Conservation (phyloP, 202 grass and related monocot species). For the Schoenoplectus tabernaemontani region DNA sequence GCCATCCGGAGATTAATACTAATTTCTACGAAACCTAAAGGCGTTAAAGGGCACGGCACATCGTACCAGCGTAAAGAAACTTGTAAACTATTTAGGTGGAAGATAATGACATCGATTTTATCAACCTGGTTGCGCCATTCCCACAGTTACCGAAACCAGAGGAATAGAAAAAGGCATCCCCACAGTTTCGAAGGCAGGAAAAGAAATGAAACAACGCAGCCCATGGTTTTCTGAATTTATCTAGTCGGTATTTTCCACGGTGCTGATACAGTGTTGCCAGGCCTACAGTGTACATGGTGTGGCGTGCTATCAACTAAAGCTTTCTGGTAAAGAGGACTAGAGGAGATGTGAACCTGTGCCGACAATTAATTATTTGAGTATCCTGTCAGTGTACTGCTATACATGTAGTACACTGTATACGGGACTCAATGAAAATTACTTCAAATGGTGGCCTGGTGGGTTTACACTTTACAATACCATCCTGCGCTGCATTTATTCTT, state of each 20-base stretch:
- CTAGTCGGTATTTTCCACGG: not conserved
- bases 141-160: not conserved
- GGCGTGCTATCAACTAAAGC: not conserved
- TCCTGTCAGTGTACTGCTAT: not conserved
- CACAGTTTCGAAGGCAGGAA: not conserved
- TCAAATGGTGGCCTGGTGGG: not conserved
- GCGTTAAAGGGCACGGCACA: not conserved
- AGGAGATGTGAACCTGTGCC: too few species aligned
- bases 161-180: not conserved
- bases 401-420: not conserved
- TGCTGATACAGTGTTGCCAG: not conserved
- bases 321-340: not conserved
- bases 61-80: not conserved
- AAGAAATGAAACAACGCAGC: not conserved
- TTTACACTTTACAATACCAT: not conserved
- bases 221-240: not conserved
- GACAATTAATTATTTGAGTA: too few species aligned
- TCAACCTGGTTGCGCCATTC: not conserved
- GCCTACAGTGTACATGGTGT: not conserved
- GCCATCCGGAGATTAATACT: not conserved
- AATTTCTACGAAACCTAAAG: not conserved
- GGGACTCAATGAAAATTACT: not conserved
- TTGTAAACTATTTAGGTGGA: not conserved
- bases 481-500: not conserved
- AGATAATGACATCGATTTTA: not conserved